phyloP scores from a whole-genome alignment of 2,329 filamentous ascomycete species.

The Passalora sequoiae region DNA sequence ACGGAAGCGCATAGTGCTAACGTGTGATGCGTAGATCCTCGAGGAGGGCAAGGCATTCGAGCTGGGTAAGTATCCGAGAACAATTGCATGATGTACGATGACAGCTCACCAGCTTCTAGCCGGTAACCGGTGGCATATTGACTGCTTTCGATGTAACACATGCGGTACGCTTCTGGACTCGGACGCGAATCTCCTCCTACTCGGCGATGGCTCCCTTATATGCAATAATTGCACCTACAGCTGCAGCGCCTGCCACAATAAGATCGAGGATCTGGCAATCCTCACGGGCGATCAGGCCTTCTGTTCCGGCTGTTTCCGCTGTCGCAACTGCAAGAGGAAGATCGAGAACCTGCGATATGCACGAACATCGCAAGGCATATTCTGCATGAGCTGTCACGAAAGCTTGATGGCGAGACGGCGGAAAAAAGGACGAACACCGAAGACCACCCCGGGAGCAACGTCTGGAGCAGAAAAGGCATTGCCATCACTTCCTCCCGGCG shows the following conservation, averaged over 20 bases:
- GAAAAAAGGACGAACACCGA: conserved; percentile 66
- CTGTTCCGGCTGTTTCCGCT: conserved; percentile 94
- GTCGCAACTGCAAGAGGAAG: conserved; percentile 96
- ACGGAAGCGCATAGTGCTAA: conserved; percentile 8
- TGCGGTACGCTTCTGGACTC: conserved; percentile 95
- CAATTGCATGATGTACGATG: background rate
- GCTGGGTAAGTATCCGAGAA: conserved; percentile 58
- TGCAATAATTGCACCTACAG: conserved; percentile 99
- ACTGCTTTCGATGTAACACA: conserved; percentile 79
- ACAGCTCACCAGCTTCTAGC: conserved; percentile 17
- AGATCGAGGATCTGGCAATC: conserved; percentile 97
- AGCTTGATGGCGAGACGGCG: conserved; percentile 87
- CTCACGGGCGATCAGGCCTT: conserved; percentile 97
- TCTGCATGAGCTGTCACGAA: conserved; percentile 98
- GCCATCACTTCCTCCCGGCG: conserved; percentile 79
- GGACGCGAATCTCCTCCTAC: conserved; percentile 91
- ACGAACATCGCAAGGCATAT: conserved; percentile 94
- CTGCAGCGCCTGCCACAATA: conserved; percentile 92
- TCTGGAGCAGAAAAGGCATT: conserved; percentile 69
- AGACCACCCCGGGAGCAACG: conserved; percentile 51
- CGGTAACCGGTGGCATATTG: conserved; percentile 63
- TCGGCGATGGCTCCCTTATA: conserved; percentile 95
- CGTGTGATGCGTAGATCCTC: conserved; percentile 61
- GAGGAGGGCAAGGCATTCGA: conserved; percentile 99
- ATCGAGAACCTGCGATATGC: conserved; percentile 98